A percentile compares a stretch with the other conserved stretches of the same genome.
These are phyloP conservation scores for Poteriospumella lacustris DNA, from an alignment of 108 stramenopile species.

Conservation along the genomic window DNA sequence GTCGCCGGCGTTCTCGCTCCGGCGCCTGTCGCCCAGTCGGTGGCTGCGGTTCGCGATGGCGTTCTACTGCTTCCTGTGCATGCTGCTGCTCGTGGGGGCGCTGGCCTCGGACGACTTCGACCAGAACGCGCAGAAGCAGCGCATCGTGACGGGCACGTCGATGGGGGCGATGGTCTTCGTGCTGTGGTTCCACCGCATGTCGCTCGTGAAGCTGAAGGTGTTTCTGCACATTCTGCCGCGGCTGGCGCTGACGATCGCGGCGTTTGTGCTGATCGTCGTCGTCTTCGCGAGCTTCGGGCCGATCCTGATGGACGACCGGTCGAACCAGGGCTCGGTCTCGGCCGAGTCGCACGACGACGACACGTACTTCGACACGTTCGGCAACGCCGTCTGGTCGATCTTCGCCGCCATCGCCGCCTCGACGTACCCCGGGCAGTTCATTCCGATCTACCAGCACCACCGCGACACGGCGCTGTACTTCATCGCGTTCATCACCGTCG, in stretches of 20 bases:
- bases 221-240: not conserved
- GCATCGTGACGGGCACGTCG: not conserved
- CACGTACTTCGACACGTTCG: slow-evolving; percentile 6
- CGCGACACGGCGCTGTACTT: not conserved
- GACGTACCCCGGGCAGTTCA: slow-evolving; percentile 1
- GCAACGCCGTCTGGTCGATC: not conserved
- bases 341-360: not conserved
- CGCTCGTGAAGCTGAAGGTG: not conserved
- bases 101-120: no score
- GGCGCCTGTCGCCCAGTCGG: no score
- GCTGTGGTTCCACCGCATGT: slow-evolving; percentile 13
- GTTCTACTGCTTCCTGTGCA: no score
- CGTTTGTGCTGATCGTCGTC: not conserved
- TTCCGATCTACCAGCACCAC: not conserved
- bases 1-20: no score
- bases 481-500: not conserved
- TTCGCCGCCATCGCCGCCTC: slow-evolving; percentile 23
- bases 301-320: not conserved
- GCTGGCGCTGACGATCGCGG: not conserved
- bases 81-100: no score
- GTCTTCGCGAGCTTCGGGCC: not conserved
- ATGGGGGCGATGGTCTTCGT: not conserved
- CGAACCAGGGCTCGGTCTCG: no score
- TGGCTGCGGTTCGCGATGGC: no score
- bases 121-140: no score